Evolutionary conservation across 1,284 basidiomycete genomes (phyloP), one percentile per base, ranked within the genome.

Genomic region (Ganoderma sp.): DNA sequence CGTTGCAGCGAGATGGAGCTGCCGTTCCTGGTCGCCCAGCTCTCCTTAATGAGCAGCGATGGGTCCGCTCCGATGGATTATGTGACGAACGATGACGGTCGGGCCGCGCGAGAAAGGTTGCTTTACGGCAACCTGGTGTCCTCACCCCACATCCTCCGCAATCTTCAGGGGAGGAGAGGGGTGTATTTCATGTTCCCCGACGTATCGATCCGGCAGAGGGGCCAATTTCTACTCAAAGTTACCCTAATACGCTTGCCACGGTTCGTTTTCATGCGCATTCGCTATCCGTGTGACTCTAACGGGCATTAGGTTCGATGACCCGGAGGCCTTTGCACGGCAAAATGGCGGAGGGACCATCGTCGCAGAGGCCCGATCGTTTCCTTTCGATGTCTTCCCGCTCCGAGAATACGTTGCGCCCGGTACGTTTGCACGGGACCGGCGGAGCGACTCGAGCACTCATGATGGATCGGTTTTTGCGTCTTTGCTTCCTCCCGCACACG

Each of bases 171-270:
- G 54, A 88, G 90, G 45, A 83, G 85, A 72, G 93, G 93, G 9
- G 83, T 93, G 43, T 96, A 93, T 79, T 96, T 97, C 76, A 82
- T 96, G 63, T 97, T 97, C 76, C 91, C 95, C 9, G 96, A 97
- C 78, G 92, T 95, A 73, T 94, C 93, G 76, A 88, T 97, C 66
- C 87, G 93, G 15, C 87, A 86, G 81, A 83, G 87, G 39, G 95
- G 95, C 17, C 85, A 84, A 17, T 97, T 91, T 80, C 86, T 89
- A 73, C 83, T 97, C 58, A 87, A 89, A 62, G 86, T 96, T 64
- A 89, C 86, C 19, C 83, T 97, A 58, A 84, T 94, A 79, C 85
- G 88, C 76, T 85, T 96, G 72, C 90, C 91, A 73, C 88, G 89
- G 95, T 91, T 80, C 84, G 91, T 85, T 15, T 10, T 5, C 41